These are phyloP conservation scores for Dovyalis caffra DNA, from an alignment of 345 rosid genomes.

Conservation along the genomic window DNA sequence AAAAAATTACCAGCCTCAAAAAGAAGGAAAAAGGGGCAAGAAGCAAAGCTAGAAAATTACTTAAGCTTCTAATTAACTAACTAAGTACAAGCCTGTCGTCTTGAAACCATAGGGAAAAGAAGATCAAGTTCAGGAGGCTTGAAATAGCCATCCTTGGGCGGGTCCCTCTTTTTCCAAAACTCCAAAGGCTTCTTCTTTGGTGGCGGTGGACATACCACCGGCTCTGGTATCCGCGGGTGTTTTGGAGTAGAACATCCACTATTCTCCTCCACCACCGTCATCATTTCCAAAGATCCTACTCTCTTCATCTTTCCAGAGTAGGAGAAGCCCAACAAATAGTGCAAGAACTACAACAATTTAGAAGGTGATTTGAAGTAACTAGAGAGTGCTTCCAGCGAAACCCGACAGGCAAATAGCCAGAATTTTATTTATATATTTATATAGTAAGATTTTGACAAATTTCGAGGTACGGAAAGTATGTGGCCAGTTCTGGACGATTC, in stretches of 20 bases:
- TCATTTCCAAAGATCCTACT: background rate
- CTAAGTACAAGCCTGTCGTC: constrained; percentile 11
- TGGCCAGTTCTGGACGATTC: constrained; percentile 22
- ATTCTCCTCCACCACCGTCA: background rate
- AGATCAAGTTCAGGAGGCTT: constrained; percentile 36
- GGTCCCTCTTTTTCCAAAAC: constrained; percentile 22
- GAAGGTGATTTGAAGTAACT: too few relatives aligned
- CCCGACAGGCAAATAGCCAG: background rate
- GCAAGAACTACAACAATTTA: too few relatives aligned
- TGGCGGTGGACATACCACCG: constrained; percentile 26
- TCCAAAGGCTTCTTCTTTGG: constrained; percentile 36
- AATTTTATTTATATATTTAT: too few relatives aligned
- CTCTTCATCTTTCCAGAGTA: background rate
- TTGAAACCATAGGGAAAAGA: constrained; percentile 17
- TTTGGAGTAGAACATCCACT: constrained; percentile 34
- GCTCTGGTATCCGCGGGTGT: constrained; percentile 30
- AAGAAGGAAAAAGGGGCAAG: background rate
- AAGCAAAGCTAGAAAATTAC: background rate
- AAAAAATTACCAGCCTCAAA: background rate
- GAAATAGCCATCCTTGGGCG: constrained; percentile 32
- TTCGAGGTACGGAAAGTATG: background rate
- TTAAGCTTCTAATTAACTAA: too few relatives aligned
- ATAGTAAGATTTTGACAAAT: background rate
- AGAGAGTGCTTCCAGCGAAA: background rate
- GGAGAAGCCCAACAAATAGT: background rate